Evolutionary conservation across 177 flowering plant genomes (phyloP).

Genomic region (Tripterygium wilfordii): DNA sequence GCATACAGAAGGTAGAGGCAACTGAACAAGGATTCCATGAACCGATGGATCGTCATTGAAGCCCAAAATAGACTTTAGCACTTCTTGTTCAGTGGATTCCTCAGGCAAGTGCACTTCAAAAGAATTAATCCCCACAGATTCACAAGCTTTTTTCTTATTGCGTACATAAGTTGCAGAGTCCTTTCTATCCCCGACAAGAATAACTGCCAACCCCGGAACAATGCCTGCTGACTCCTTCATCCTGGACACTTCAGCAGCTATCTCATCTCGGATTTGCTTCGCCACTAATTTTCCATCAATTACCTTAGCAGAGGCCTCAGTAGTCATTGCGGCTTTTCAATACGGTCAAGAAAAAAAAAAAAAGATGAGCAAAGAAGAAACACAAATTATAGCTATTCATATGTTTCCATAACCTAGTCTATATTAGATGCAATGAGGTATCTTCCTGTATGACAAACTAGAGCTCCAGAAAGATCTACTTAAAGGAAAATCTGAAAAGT

Average conservation of each 20-base stretch:
- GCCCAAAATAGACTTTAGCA: conserved; percentile 45
- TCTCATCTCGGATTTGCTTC: conserved; percentile 73
- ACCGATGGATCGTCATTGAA: conserved; percentile 79
- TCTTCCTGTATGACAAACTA: too few species aligned
- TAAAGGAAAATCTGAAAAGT: too few species aligned
- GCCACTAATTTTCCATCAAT: conserved; percentile 89
- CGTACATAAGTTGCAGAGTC: conserved; percentile 93
- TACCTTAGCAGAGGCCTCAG: conserved; percentile 50
- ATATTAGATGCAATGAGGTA: too few species aligned
- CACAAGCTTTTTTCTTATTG: conserved; percentile 87
- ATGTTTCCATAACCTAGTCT: too few species aligned
- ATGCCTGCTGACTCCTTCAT: conserved; percentile 76
- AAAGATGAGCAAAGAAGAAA: not conserved
- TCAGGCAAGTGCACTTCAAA: conserved; percentile 68
- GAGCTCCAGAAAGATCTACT: too few species aligned
- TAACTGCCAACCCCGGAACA: conserved; percentile 94
- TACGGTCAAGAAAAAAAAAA: not conserved
- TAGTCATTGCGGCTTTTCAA: conserved; percentile 40
- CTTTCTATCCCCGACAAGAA: conserved; percentile 86
- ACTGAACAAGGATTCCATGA: conserved; percentile 94
- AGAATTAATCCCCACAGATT: conserved; percentile 75
- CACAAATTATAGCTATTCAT: not conserved
- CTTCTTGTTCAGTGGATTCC: conserved; percentile 66
- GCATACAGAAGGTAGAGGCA: conserved; percentile 86
- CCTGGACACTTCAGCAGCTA: conserved; percentile 55